Conservation (phyloP, 1,284 basidiomycete species). For the Ustilago sp. region DNA sequence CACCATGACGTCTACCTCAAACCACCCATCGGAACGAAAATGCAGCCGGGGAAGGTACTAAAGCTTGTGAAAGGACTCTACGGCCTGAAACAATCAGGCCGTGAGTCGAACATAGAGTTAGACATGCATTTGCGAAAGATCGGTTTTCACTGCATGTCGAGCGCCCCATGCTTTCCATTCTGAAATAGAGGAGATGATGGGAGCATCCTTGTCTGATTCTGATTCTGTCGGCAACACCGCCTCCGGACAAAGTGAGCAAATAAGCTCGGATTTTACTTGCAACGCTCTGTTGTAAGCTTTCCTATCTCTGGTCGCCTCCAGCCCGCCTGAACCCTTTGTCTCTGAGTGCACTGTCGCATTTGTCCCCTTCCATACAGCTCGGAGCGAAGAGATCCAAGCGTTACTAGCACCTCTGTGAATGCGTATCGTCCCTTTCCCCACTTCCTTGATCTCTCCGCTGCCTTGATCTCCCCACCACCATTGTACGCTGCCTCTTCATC, state of each 20-base stretch:
- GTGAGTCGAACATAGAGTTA: no score
- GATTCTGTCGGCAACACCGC: not conserved
- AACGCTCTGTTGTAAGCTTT: not conserved
- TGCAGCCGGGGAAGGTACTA: no score
- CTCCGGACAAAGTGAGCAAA: not conserved
- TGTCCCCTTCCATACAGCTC: not conserved
- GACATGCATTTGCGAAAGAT: no score
- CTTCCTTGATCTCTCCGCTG: no score
- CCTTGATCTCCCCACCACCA: not conserved
- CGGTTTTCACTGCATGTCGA: no score
- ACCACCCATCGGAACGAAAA: no score
- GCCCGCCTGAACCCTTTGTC: not conserved
- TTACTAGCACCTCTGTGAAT: not conserved
- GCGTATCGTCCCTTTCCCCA: not conserved
- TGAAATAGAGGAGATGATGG: not conserved
- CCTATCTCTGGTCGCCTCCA: not conserved
- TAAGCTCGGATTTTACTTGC: not conserved
- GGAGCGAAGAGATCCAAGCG: constrained; percentile 6
- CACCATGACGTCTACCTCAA: no score
- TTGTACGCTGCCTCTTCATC: not conserved
- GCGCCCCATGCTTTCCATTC: no score
- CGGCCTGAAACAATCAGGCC: no score
- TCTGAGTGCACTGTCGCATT: not conserved
- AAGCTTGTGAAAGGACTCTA: no score
- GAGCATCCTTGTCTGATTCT: not conserved